Evolutionary conservation across 2,329 filamentous ascomycete genomes (phyloP).

Genomic region (Neodidymelliopsis sp.): DNA sequence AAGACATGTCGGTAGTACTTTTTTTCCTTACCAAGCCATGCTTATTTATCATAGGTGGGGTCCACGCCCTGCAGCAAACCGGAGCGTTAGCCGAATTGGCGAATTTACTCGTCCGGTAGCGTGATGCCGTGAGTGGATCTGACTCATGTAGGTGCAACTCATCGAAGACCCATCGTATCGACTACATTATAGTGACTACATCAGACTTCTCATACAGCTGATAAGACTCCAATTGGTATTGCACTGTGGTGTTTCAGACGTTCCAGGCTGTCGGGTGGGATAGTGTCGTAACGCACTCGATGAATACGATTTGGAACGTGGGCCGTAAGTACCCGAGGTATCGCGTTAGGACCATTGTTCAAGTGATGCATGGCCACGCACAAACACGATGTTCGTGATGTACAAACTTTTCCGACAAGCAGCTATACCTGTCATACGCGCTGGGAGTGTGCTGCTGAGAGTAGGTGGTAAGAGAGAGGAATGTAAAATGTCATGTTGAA

Average conservation of each 20-base stretch:
- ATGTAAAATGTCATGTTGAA: slow-evolving; percentile 13
- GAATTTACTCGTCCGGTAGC: slow-evolving; percentile 17
- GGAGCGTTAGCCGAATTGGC: slow-evolving; percentile 13
- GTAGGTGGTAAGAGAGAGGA: background rate
- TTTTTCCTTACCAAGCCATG: slow-evolving; percentile 19
- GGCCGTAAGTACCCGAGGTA: slow-evolving; percentile 8
- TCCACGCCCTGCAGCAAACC: slow-evolving; percentile 13
- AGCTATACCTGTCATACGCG: background rate
- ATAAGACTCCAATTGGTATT: background rate
- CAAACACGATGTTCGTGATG: background rate
- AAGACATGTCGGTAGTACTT: slow-evolving; percentile 7
- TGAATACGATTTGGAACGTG: background rate
- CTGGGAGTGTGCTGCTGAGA: background rate
- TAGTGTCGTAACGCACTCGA: background rate
- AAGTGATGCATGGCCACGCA: background rate
- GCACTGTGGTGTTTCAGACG: background rate
- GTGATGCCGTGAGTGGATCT: slow-evolving; percentile 13
- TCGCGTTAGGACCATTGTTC: slow-evolving; percentile 2
- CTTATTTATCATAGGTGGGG: slow-evolving; percentile 16
- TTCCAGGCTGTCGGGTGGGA: background rate
- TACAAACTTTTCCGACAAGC: no score
- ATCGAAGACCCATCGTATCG: background rate
- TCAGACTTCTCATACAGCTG: no score
- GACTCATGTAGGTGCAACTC: slow-evolving; percentile 7
- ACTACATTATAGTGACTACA: no score